Evolutionary conservation across 805 yeast species (phyloP).

Genomic region (Nakazawaea ishiwadae): DNA sequence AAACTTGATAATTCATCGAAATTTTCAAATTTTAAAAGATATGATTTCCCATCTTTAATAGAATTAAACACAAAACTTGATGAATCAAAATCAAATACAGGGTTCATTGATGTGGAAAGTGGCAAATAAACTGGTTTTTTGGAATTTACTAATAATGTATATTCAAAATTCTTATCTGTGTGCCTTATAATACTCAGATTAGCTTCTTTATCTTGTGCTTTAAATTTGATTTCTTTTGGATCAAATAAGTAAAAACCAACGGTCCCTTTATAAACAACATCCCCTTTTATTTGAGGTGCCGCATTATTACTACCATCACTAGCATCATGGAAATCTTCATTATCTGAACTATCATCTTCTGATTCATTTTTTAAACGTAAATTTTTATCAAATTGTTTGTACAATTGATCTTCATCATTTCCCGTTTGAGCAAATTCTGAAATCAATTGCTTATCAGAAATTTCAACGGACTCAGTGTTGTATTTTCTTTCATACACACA

Average conservation of each 20-base stretch:
- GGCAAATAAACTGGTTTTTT: constrained; percentile 19
- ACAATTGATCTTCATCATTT: constrained; percentile 17
- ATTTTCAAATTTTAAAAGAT: constrained; percentile 52
- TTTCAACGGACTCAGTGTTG: constrained; percentile 43
- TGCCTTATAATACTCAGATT: constrained; percentile 36
- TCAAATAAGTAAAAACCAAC: constrained; percentile 54
- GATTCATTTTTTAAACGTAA: constrained; percentile 16
- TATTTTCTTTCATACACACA: constrained; percentile 79
- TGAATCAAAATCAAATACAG: constrained; percentile 56
- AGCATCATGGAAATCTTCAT: constrained; percentile 25
- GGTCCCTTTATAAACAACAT: constrained; percentile 9
- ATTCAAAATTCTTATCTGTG: constrained; percentile 49
- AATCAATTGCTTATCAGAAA: constrained; percentile 40
- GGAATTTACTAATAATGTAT: constrained; percentile 41
- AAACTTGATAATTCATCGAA: constrained; percentile 40
- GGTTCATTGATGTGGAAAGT: constrained; percentile 49
- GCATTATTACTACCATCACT: constrained; percentile 21
- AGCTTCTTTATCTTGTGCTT: constrained; percentile 31
- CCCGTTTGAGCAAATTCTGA: constrained; percentile 14
- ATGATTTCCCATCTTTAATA: constrained; percentile 42
- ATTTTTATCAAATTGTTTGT: constrained; percentile 9
- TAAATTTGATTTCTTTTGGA: constrained; percentile 42
- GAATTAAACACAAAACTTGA: constrained; percentile 65
- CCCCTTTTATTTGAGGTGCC: constrained; percentile 7
- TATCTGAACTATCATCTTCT: constrained; percentile 22